These are phyloP conservation scores for Cryphonectria nitschkei DNA, from an alignment of 2,329 filamentous ascomycete species.

Conservation along the genomic window DNA sequence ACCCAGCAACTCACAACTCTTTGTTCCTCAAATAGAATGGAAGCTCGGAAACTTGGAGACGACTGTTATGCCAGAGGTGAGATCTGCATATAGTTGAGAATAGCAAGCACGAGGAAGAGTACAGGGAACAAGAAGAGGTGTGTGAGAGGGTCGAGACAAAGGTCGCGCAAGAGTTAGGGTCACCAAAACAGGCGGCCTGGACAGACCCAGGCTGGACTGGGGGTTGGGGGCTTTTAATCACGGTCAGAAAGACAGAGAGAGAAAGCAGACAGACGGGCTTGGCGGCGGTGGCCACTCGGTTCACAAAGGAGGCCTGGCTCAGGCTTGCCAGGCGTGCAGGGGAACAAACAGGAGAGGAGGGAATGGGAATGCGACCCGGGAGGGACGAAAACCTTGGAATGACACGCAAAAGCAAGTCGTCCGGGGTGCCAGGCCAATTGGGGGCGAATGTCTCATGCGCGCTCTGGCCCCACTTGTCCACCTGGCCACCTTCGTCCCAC, in stretches of 20 bases:
- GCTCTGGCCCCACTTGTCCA: neutral
- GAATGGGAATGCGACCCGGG: neutral
- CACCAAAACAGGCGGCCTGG: conserved; percentile 13
- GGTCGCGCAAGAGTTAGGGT: conserved; percentile 19
- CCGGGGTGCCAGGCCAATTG: neutral
- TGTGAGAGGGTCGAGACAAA: conserved; percentile 15
- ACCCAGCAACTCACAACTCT: neutral
- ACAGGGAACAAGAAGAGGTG: neutral
- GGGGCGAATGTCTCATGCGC: conserved; percentile 4
- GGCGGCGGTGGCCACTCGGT: neutral
- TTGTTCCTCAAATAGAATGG: neutral
- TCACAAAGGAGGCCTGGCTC: neutral
- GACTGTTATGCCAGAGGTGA: neutral
- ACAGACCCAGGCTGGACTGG: neutral
- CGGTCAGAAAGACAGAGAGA: neutral
- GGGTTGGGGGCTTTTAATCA: neutral
- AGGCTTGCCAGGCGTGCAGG: neutral
- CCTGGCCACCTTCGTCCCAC: neutral
- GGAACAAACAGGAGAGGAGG: neutral
- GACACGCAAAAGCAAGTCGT: neutral
- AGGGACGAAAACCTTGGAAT: conserved; percentile 8
- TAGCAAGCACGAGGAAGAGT: neutral
- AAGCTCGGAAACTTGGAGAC: neutral
- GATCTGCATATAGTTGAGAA: neutral
- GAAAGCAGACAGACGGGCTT: neutral